phyloP scores from a whole-genome alignment of 23 red algal species.

The Cyanidioschyzon merolae region DNA sequence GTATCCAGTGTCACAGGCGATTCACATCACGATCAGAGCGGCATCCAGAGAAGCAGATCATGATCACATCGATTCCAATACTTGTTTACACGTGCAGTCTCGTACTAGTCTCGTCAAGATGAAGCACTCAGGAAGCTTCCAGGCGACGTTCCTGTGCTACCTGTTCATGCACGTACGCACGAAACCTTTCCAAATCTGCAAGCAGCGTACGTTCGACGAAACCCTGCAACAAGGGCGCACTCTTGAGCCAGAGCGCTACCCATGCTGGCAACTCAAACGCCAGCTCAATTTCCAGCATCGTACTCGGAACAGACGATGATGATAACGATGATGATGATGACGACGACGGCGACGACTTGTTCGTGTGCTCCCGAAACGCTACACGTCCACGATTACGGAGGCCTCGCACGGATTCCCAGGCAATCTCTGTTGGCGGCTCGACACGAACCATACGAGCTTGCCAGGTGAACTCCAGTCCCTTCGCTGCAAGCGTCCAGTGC shows the following conservation, averaged over 20 bases:
- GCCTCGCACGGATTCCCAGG: conserved; percentile 19
- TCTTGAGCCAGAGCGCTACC: not conserved
- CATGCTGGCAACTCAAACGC: conserved; percentile 8
- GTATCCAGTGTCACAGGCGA: too few relatives aligned
- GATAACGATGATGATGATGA: too few relatives aligned
- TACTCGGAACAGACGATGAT: not conserved
- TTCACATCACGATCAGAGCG: too few relatives aligned
- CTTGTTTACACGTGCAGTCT: too few relatives aligned
- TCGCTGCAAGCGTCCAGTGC: conserved; percentile 14
- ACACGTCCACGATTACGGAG: conserved; percentile 23
- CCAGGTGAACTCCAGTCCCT: conserved; percentile 17
- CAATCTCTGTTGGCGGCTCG: conserved; percentile 10
- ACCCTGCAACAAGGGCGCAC: not conserved
- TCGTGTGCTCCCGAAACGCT: not conserved
- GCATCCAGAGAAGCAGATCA: too few relatives aligned
- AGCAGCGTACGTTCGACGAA: conserved; percentile 9
- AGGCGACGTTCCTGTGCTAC: not conserved
- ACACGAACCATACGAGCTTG: conserved; percentile 14
- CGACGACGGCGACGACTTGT: too few relatives aligned
- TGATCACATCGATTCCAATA: too few relatives aligned
- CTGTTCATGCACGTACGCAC: not conserved
- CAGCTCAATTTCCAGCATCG: not conserved
- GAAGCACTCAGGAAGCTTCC: not conserved
- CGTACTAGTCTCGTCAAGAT: too few relatives aligned
- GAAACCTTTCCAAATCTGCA: conserved; percentile 8